Percentiles rank a stretch among this genome's conserved stretches.
phyloP scores from a whole-genome alignment of 257 asterid species.

The Leonotis leonurus region DNA sequence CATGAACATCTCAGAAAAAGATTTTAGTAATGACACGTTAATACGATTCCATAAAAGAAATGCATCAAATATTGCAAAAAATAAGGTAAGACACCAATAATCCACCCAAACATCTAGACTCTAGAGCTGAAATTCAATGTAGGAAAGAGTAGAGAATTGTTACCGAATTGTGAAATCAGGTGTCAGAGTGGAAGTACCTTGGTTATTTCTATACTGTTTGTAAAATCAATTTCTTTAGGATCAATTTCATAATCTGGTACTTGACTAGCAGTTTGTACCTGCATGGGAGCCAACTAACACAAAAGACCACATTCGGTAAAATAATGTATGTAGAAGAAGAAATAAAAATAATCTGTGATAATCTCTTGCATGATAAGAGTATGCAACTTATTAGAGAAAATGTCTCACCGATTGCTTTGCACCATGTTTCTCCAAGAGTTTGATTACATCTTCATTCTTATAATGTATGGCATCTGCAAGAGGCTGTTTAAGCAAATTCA shows the following conservation, averaged over 20 bases:
- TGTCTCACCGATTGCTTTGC: conserved; percentile 59
- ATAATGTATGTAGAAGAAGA: not conserved
- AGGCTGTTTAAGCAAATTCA: conserved; percentile 52
- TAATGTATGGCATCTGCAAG: conserved; percentile 86
- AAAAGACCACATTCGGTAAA: conserved; percentile 5
- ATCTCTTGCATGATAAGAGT: not conserved
- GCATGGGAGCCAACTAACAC: conserved; percentile 80
- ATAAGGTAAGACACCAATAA: not conserved
- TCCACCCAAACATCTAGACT: not conserved
- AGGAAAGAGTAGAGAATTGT: not conserved
- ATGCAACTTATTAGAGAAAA: not conserved
- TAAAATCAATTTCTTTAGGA: conserved; percentile 75
- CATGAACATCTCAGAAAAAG: not conserved
- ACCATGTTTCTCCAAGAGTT: conserved; percentile 69
- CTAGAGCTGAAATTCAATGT: not conserved
- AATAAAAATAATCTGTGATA: not conserved
- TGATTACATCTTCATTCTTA: conserved; percentile 68
- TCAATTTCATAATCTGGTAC: conserved; percentile 92
- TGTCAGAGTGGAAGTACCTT: conserved; percentile 45
- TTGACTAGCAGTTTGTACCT: conserved; percentile 53
- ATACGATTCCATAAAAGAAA: not conserved
- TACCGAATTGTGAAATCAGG: not conserved
- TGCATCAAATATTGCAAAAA: not conserved
- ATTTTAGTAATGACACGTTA: no score
- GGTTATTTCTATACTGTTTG: conserved; percentile 59